Percentiles rank a stretch among this genome's conserved stretches.
These are phyloP conservation scores for Amauroascus niger DNA, from an alignment of 2,329 filamentous ascomycete genomes.

Conservation along the genomic window DNA sequence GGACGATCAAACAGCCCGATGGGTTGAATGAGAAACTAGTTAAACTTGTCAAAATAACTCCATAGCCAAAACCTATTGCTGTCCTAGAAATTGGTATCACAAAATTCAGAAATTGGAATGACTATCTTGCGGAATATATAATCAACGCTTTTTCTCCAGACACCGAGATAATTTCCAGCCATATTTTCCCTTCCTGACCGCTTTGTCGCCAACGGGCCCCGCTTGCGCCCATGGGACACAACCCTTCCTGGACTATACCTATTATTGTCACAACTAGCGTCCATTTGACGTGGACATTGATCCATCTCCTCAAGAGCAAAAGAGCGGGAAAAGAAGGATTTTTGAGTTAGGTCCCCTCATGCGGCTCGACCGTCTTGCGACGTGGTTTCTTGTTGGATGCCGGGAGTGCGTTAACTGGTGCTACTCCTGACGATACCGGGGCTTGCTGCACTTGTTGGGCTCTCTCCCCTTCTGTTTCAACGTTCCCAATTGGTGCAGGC, in stretches of 20 bases:
- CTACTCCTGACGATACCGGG: not conserved
- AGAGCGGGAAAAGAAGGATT: not conserved
- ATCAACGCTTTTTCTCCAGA: not conserved
- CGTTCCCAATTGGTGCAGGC: conserved; percentile 1
- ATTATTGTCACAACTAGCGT: not conserved
- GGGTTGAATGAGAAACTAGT: too few relatives aligned
- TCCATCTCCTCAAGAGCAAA: not conserved
- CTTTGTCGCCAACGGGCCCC: conserved; percentile 1
- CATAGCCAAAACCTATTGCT: too few relatives aligned
- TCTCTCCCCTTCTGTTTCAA: not conserved
- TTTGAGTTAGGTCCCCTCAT: conserved; percentile 6
- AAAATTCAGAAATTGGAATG: too few relatives aligned
- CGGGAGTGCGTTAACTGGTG: not conserved
- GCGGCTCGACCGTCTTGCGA: conserved; percentile 10
- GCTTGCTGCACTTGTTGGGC: conserved; percentile 3
- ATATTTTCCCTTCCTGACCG: conserved; percentile 4
- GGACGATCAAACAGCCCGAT: too few relatives aligned
- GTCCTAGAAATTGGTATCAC: not conserved
- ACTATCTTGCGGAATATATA: too few relatives aligned
- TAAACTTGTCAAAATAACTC: too few relatives aligned
- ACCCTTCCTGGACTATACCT: not conserved
- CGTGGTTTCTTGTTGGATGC: conserved; percentile 6
- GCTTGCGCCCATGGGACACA: not conserved
- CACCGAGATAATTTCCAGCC: not conserved
- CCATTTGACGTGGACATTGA: conserved; percentile 8